phyloP scores from a whole-genome alignment of 352 stramenopile genomes.

The Discostella stelligera region DNA sequence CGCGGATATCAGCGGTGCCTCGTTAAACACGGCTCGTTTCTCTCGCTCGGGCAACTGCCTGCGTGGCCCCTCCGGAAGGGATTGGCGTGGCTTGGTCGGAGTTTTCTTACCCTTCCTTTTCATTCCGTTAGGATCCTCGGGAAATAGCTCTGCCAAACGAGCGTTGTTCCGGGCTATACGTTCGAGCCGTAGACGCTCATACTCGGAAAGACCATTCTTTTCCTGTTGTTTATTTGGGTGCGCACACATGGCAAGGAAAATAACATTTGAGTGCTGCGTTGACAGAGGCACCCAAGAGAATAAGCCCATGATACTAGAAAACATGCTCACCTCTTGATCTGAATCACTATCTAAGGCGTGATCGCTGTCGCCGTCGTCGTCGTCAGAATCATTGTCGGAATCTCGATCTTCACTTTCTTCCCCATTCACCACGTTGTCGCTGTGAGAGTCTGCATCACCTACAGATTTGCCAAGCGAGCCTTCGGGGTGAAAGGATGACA shows the following conservation, averaged over 20 bases:
- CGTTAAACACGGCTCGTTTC: conserved; percentile 20
- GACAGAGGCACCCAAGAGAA: background rate
- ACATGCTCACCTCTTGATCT: conserved; percentile 1
- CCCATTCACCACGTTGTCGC: conserved; percentile 9
- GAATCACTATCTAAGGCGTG: background rate
- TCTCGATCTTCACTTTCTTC: conserved; percentile 23
- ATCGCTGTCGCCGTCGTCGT: conserved; percentile 14
- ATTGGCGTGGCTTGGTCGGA: background rate
- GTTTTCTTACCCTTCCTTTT: conserved; percentile 19
- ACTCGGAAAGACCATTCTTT: conserved; percentile 48
- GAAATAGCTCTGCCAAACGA: conserved; percentile 50
- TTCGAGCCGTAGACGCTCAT: conserved; percentile 59
- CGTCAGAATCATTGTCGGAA: conserved; percentile 26
- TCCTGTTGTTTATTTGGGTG: background rate
- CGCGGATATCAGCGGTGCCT: background rate
- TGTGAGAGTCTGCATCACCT: background rate
- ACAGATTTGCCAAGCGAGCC: no score
- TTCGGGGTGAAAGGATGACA: no score
- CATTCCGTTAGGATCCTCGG: conserved; percentile 28
- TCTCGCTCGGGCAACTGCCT: conserved; percentile 19
- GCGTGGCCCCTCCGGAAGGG: conserved; percentile 3
- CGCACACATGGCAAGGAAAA: background rate
- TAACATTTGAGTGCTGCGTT: background rate
- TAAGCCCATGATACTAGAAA: background rate
- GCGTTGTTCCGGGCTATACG: conserved; percentile 72